Percentiles rank a stretch among this genome's conserved stretches.
Evolutionary conservation across 2,329 filamentous ascomycete species (phyloP).

Genomic region (Lasiodiplodia sp.): DNA sequence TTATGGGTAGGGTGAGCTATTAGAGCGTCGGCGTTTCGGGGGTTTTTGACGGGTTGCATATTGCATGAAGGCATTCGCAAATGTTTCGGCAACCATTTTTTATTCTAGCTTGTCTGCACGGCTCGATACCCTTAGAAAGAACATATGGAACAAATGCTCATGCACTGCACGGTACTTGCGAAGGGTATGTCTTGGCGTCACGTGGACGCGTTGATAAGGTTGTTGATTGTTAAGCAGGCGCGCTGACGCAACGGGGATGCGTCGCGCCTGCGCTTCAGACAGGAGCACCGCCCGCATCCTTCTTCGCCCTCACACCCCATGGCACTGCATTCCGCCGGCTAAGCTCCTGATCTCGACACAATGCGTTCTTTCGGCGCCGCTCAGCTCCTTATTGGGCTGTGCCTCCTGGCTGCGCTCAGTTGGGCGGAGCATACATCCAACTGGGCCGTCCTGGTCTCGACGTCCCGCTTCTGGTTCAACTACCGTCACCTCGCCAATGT

Average conservation of each 20-base stretch:
- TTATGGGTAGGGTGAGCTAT: constrained; percentile 14
- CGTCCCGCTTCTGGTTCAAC: constrained; percentile 99
- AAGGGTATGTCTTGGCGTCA: constrained; percentile 5
- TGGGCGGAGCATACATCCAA: constrained; percentile 91
- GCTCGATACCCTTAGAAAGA: constrained; percentile 8
- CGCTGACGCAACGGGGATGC: constrained; percentile 7
- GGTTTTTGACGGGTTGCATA: constrained; percentile 1
- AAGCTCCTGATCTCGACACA: background rate
- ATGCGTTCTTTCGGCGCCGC: background rate
- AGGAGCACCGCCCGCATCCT: background rate
- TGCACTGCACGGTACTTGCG: background rate
- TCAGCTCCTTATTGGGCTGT: background rate
- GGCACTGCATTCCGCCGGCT: background rate
- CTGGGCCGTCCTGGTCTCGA: constrained; percentile 98
- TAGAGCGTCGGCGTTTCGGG: constrained; percentile 29
- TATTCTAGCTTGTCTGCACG: background rate
- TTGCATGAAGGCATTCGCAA: constrained; percentile 1
- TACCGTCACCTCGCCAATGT: constrained; percentile 98
- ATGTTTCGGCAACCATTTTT: constrained; percentile 11
- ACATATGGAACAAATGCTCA: background rate
- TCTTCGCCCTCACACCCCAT: background rate
- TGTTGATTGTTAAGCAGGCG: constrained; percentile 8
- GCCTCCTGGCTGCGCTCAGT: constrained; percentile 13
- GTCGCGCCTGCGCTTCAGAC: background rate
- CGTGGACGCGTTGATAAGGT: constrained; percentile 1